Base-by-base conservation (phyloP, 768 basidiomycete genomes). In the Lyophyllum decastes region DNA sequence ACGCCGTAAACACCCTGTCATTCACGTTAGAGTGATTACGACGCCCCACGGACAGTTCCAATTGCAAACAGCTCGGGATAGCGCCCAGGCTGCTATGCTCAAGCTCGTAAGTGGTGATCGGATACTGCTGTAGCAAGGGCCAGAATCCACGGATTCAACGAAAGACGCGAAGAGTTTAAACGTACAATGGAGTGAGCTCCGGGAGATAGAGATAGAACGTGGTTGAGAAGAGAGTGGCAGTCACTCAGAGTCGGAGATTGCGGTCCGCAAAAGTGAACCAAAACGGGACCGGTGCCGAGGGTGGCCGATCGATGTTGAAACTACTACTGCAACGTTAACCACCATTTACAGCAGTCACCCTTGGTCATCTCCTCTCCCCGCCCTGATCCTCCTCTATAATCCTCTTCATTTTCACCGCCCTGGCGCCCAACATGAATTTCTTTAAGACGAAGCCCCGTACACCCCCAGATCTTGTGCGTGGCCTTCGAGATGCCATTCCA, bases 401-500 rank as follows among this genome's bases (percentile, higher is more conserved):
- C 19, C 24, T 35, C 21, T 10, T 10, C 40, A n/a, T 5, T 25
- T 48, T 54, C n/a, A 4, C 40, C 38, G 38, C 44, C 22, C 19
- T 55, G 54, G 45, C 51, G 22, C 57, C 44, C 33, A 49, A 54
- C 27, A 95, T 96, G 94, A 95, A 95, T 75, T 95, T 96, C 79
- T 96, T 96, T 87, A 94, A 93, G 78, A 87, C 91, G 21, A 95
- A 93, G 71, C 87, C 84, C 44, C 81, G 92, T 68, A 90, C 90
- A 33, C 95, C 95, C 8, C 86, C 92, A 47, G 94, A 97, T 68
- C 83, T 95, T 62, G 90, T 96, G 30, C 84, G 89, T 45, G 83
- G 88, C 49, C 78, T 95, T 48, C 82, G 87, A 30, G 94, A 96
- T 69, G 83, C 89, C 52, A 84, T 94, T 64, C 83, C 84, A 62